Percentiles rank a stretch among this genome's conserved stretches.
phyloP scores from a whole-genome alignment of 192 early-diverging fungal genomes.

The Jimgerdemannia flammicorona region DNA sequence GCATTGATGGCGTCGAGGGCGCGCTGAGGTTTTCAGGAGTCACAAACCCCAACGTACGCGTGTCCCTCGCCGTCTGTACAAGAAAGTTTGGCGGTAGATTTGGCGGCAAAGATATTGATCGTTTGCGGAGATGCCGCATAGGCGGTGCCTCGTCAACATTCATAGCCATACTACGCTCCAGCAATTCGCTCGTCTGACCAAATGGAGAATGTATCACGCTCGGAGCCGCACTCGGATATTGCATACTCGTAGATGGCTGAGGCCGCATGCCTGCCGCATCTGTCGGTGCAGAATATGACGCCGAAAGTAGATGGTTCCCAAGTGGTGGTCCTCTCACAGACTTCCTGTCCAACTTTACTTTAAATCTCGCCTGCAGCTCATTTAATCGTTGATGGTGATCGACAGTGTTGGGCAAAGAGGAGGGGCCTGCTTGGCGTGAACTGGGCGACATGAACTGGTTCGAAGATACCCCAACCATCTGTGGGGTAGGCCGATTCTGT shows the following conservation, averaged over 20 bases:
- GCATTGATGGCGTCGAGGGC: slow-evolving; percentile 8
- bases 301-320: background rate
- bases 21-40: slow-evolving; percentile 3
- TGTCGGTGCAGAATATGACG: background rate
- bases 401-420: slow-evolving; percentile 11
- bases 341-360: slow-evolving; percentile 26
- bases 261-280: background rate
- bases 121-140: slow-evolving; percentile 5
- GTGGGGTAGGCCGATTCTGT: background rate
- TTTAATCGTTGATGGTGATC: slow-evolving; percentile 27
- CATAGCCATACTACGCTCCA: background rate
- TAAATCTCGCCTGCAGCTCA: slow-evolving; percentile 28
- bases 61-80: background rate
- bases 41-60: background rate
- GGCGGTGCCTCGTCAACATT: background rate
- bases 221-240: background rate
- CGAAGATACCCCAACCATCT: background rate
- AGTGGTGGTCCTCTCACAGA: slow-evolving; percentile 9
- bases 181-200: background rate
- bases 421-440: background rate
- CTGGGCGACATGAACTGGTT: background rate
- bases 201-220: background rate
- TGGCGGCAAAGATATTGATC: slow-evolving; percentile 11
- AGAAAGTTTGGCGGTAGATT: slow-evolving; percentile 1
- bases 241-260: background rate